These are phyloP conservation scores for Blastocystis sp. DNA, from an alignment of 352 stramenopile species.

Conservation along the genomic window DNA sequence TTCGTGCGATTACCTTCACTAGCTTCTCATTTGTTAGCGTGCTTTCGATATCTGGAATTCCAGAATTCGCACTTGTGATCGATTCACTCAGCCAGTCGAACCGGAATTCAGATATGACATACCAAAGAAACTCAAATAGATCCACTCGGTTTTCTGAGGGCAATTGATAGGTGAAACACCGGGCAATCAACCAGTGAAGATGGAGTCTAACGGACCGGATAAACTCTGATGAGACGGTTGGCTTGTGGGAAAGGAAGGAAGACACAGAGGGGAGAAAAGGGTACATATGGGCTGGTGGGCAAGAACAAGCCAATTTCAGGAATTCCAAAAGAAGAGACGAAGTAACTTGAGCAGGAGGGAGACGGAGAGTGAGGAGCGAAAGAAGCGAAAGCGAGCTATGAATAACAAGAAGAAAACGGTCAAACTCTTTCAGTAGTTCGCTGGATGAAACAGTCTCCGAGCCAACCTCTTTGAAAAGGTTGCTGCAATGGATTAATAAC, in stretches of 20 bases:
- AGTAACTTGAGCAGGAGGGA: neutral
- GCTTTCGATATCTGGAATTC: slow-evolving; percentile 2
- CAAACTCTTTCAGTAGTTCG: neutral
- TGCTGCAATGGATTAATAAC: neutral
- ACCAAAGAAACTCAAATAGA: slow-evolving; percentile 12
- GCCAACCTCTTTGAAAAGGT: neutral
- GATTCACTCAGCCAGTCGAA: neutral
- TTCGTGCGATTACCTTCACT: neutral
- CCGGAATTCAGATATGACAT: neutral
- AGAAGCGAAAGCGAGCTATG: neutral
- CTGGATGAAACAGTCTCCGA: neutral
- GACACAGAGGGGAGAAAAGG: neutral
- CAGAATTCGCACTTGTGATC: neutral
- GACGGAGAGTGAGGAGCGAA: neutral
- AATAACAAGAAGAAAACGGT: no score
- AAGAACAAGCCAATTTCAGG: neutral
- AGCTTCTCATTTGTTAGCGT: neutral
- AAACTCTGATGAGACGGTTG: neutral
- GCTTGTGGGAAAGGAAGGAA: neutral
- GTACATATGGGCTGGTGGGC: neutral
- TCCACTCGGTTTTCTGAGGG: neutral
- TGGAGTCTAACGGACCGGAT: neutral
- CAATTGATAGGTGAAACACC: neutral
- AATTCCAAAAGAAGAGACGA: neutral
- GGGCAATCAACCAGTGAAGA: slow-evolving; percentile 11